Evolutionary conservation across 352 stramenopile species (phyloP), one percentile per base, ranked within the genome.

Genomic region (Phytophthora podocarpi): DNA sequence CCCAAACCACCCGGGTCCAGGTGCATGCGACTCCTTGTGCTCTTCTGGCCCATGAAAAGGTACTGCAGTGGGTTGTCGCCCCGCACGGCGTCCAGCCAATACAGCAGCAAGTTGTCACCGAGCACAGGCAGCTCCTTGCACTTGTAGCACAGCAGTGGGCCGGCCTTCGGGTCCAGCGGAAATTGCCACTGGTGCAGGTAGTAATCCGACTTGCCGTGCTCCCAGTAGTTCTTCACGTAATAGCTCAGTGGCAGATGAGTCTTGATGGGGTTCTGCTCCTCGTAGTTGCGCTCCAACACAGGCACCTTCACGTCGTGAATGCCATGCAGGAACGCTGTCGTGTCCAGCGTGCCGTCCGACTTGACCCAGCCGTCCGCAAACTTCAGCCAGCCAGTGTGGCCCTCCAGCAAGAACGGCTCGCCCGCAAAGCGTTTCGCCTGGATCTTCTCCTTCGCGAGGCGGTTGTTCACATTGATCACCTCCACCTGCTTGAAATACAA

Each of bases 151-250:
- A 93, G 69, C 37, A 95, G 51, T 56, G 96, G 95, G 2, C 71
- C 70, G 8, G 72, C 83, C 50, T 87, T 88, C 11, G 79, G 74
- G 56, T 72, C 76, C 56, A 97, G 63, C 6, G 94, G 92, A 69
- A 98, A 98, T 64, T 98, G 94, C 94, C 94, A 98, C 76, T 98
- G 94, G 51, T 98, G 94, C 60, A 98, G 70, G 58, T 98, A 98
- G 40, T 97, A 88, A 37, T 90, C 83, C 16, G 80, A 71, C 39
- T 85, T 85, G 46, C 82, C 85, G 26, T 87, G 82, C 36, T 89
- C 78, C 85, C 82, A 94, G 63, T 89, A 90, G 57, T 90, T 88
- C 54, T 87, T 84, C 16, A 94, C 82, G 53, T 91, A 94, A 51
- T 92, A 75, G 49, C 74, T 79, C 30, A 94, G 65, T 18, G 74